Conservation (phyloP, 495 filamentous ascomycete genomes). For the Podospora didyma region DNA sequence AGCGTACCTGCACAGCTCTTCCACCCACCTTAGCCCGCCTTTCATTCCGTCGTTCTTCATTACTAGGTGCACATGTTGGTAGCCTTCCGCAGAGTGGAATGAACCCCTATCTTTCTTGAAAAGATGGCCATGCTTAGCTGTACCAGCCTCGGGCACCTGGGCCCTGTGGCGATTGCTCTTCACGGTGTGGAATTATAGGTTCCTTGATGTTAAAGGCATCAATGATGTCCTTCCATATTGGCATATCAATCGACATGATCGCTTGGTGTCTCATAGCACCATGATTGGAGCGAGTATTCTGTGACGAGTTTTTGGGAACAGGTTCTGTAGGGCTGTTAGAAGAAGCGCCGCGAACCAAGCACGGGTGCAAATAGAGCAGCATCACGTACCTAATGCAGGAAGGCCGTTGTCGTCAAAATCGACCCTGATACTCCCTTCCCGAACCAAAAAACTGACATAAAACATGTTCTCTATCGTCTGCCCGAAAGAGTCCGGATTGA, state of each 20-base stretch:
- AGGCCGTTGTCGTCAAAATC: slow-evolving; percentile 58
- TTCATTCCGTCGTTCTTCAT: background rate
- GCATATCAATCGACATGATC: slow-evolving; percentile 78
- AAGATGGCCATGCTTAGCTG: slow-evolving; percentile 39
- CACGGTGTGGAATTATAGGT: slow-evolving; percentile 80
- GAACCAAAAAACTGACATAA: slow-evolving; percentile 90
- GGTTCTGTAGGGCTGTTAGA: slow-evolving; percentile 9
- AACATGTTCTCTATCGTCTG: slow-evolving; percentile 98
- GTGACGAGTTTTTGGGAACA: slow-evolving; percentile 1
- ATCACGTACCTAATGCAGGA: slow-evolving; percentile 66
- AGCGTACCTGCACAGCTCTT: no score
- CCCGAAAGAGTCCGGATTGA: slow-evolving; percentile 86
- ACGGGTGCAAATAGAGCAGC: background rate
- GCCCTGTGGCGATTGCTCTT: slow-evolving; percentile 50
- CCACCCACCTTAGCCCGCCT: no score
- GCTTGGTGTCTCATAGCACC: slow-evolving; percentile 69
- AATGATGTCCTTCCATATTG: slow-evolving; percentile 73
- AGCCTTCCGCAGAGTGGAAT: background rate
- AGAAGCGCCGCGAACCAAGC: background rate
- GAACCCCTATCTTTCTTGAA: no score
- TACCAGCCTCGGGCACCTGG: slow-evolving; percentile 74
- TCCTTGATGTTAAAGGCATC: slow-evolving; percentile 68
- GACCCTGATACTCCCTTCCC: slow-evolving; percentile 73
- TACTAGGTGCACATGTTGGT: background rate
- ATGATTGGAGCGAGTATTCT: slow-evolving; percentile 20